Evolutionary conservation across 2,329 filamentous ascomycete genomes (phyloP), one percentile per base, ranked within the genome.

Genomic region (Ophiocordyceps unilateralis): DNA sequence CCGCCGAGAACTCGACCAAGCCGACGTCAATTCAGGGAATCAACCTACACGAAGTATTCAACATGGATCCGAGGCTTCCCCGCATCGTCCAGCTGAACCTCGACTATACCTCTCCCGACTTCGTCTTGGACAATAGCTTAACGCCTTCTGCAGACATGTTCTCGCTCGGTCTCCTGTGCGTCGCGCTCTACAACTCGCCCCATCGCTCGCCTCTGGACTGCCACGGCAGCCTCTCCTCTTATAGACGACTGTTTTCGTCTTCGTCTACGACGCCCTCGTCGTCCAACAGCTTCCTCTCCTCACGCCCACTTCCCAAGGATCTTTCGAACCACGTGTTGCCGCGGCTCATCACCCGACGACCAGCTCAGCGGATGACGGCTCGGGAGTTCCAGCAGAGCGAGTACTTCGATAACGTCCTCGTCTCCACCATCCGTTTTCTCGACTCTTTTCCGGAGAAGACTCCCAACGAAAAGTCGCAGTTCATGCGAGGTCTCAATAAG

Each of bases 321-420:
- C 71, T 98, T 14, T 67, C 76, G 10, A 70, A 72, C 17, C 74
- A 82, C 48, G 82, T 96, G 0, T 65, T 98, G 4, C 87, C 91
- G 2, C 73, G 82, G 22, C 72, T 98, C 39, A 88, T 98, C 45
- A 91, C 89, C 0, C 74, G 91, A 48, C 71, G 87, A 44, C 86
- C 91, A 3, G 86, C 87, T 3, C 84, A 93, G 57, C 76, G 91
- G 39, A 74, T 96, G 66, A 87, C 79, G 22, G 87, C 89, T 5
- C 78, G 76, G 43, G 89, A 94, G 53, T 96, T 98, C 51, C 91
- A 98, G 56, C 78, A 95, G 59, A 93, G 87, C 54, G 80, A 85
- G 50, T 98, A 93, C 58, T 98, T 98, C 57, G 87, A 98, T 62
- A 98, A 96, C 54, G 84, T 96, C 39, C 69, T 98, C 5, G 86